Evolutionary conservation across 768 basidiomycete genomes (phyloP), one percentile per base, ranked within the genome.

Genomic region (Vishniacozyma victoriae): DNA sequence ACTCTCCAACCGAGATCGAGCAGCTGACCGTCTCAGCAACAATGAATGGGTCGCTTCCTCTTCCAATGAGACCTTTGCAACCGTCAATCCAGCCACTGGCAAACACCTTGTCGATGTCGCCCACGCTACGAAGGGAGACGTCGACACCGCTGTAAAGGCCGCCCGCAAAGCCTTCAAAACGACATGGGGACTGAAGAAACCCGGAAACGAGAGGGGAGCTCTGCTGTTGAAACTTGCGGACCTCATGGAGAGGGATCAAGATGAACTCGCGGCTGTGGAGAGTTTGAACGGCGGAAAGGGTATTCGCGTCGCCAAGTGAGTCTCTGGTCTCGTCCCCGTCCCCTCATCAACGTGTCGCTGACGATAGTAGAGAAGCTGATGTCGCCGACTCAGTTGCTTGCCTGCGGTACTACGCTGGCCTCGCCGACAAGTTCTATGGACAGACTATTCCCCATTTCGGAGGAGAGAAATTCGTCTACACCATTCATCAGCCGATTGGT

Each of bases 351-450:
- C 9, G 45, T n/a, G n/a, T n/a, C n/a, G n/a, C 14, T 36, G 40
- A 19, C 25, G 29, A 83, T 84, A 72, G 76, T 9, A 75, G 12
- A 78, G 75, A 49, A 70, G 61, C 15, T 70, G 86, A 86, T 55
- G 65, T 85, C 2, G 59, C 62, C 0, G 70, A 71, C 44, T 70
- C 78, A 0, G 75, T 82, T 48, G 74, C 69, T 18, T 75, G 75
- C 24, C 69, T 89, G 56, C 57, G 76, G 31, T 93, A 92, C 74
- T 96, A 85, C 60, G 86, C 82, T 35, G 91, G 90, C 15, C 87
- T 86, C 82, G 86, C 88, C 18, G 90, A 91, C 75, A 93, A 92
- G 74, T 73, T 85, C 44, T 75, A 78, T 4, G 87, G 70, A 6
- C 79, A 86, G 69, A 81, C 80, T 6, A 82, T 88, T 67, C 86